These are phyloP conservation scores for Paecilomyces variotii DNA, from an alignment of 2,329 filamentous ascomycete species.

Conservation along the genomic window DNA sequence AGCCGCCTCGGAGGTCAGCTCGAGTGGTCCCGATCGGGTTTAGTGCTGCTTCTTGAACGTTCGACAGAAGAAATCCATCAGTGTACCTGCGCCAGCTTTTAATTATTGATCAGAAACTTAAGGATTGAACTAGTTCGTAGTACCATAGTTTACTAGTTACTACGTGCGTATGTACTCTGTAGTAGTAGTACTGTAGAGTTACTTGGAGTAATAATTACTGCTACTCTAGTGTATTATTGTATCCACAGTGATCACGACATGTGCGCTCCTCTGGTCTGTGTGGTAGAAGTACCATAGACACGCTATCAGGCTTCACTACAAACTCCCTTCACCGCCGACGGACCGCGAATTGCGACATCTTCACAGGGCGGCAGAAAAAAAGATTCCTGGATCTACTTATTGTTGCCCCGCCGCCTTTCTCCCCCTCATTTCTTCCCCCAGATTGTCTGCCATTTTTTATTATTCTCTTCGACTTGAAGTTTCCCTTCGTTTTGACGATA, in stretches of 20 bases:
- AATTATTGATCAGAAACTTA: too few species aligned
- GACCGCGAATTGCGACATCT: neutral
- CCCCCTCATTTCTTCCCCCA: too few species aligned
- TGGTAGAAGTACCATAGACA: neutral
- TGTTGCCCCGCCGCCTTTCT: neutral
- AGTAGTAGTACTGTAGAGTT: too few species aligned
- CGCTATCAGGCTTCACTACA: too few species aligned
- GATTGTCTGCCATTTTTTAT: conserved; percentile 4
- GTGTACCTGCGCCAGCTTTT: too few species aligned
- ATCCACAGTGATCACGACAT: neutral
- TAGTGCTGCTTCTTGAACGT: conserved; percentile 2
- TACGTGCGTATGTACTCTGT: too few species aligned
- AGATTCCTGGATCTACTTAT: neutral
- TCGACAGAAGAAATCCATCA: neutral
- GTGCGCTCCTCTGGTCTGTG: neutral
- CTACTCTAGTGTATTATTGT: neutral
- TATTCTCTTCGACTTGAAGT: conserved; percentile 3
- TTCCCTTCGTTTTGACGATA: neutral
- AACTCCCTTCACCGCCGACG: neutral
- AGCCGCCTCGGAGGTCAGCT: neutral
- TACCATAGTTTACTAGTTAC: too few species aligned
- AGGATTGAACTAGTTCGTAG: too few species aligned
- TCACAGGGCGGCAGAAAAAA: neutral
- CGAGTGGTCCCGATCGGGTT: neutral
- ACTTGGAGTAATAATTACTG: too few species aligned